Evolutionary conservation across 352 stramenopile species (phyloP), one percentile per base, ranked within the genome.

Genomic region (Phytophthora rubi): DNA sequence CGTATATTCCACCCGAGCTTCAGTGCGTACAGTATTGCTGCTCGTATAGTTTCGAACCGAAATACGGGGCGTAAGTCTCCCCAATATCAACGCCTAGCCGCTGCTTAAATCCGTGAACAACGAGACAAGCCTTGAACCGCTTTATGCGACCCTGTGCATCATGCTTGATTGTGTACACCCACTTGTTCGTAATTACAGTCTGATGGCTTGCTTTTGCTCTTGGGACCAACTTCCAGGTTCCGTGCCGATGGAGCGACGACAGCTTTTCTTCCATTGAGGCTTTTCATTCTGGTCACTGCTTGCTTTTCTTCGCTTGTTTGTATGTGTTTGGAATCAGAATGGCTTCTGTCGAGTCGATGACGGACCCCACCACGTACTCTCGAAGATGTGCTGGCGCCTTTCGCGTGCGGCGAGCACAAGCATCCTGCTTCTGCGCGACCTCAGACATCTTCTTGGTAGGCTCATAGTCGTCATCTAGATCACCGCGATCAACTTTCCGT

Each of bases 391-490:
- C 33, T 39, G 33, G 33, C 13, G 33, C 8, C 37, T 59, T 67
- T 4, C 37, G 35, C 23, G 15, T 26, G 37, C 18, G 23, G 23
- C 23, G 23, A 26, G 23, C 23, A 23, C 32, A 21, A 3, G 21
- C 23, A 26, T 26, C 23, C 2, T 26, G 23, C 23, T 26, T 26
- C 23, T 2, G 23, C 23, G 6, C 23, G 35, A 8, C 32, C 13
- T 37, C 44, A 63, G 18, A 16, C n/a, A 52, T 16, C 18, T 49
- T 48, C 32, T 58, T 58, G 4, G 57, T 8, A 47, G 57, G 44
- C n/a, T 63, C 13, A 13, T 63, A 63, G 28, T 63, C 57, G 23
- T 55, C 58, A 51, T 37, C 26, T 15, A 0, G 33, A 3, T 39
- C 33, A 7, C 13, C 8, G 13, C 7, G 33, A 39, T 39, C 7